Base-by-base conservation (phyloP, 441 rosid species). In the Flueggea neowawraea region DNA sequence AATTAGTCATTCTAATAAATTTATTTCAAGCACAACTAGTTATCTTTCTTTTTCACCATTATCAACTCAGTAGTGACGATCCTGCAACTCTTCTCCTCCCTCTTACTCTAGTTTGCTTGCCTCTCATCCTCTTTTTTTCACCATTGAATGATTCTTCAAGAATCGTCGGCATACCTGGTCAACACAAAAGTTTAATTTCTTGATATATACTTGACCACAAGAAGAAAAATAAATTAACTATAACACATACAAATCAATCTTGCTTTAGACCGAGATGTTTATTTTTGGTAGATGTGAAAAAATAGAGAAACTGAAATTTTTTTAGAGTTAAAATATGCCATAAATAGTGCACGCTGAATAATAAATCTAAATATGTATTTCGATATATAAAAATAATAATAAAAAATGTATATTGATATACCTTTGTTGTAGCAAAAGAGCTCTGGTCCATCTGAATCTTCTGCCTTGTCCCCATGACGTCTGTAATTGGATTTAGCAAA, bases 401-500 rank as follows among this genome's bases (percentile, higher is more conserved):
- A n/a, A n/a, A 11, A 10, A 60, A 47, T 12, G 7, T 47, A 10
- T 47, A 10, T 4, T 47, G 14, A 47, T 47, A 11, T 47, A 47
- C n/a, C 12, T 10, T 47, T 22, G 1, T 22, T 47, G n/a, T 3
- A 47, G 5, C n/a, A 1, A 12, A 47, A 10, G 12, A 47, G 4
- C 43, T 72, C 39, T 57, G 16, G 32, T 36, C 59, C 72, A 11
- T 58, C 36, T 47, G 69, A 63, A 52, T 61, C 62, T 31, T 60
- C 45, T 57, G 36, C 62, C 36, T 52, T 31, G 14, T 2, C 68
- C 16, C 55, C 62, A 36, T 8, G 41, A 52, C 51, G 28, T 57
- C 67, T 60, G 33, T 6, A 31, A 41, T 60, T 64, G 15, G 68
- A 65, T 71, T 60, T 65, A 43, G 78, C 82, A 16, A 63, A 58